Evolutionary conservation across 2,329 filamentous ascomycete species (phyloP), one percentile per base, ranked within the genome.

Genomic region (Thermoascus crustaceus): DNA sequence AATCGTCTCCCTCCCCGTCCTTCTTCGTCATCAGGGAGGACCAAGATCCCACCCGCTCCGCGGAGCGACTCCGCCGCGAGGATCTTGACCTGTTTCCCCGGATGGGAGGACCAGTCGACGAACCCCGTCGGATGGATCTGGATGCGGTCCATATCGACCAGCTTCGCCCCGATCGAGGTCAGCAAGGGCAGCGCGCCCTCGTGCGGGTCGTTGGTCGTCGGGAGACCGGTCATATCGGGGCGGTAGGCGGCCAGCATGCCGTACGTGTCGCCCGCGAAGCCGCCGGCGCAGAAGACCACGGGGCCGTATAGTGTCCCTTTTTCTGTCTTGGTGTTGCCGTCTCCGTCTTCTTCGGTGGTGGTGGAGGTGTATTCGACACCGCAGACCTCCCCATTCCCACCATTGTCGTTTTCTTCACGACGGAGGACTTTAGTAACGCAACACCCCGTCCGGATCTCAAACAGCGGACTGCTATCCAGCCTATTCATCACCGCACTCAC

Each of bases 111-210:
- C 0, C 70, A 69, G 42, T 80, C 75, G 4, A 81, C 61, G 47
- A 82, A 81, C 0, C 75, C 75, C 0, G 77, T 80, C 2, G 78
- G 77, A 43, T 82, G 78, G 4, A 81, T 66, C 52, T 82, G 78
- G 2, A 82, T 75, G 11, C 55, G 46, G 0, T 66, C 60, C 66
- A 69, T 69, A 41, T 70, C 66, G 2, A 67, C 38, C 8, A 68
- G 35, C 22, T 58, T 52, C 0, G 64, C 66, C 0, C 66, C 66
- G 0, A 63, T 34, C 2, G 41, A 49, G 2, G 56, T 58, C 4
- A 71, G 52, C 1, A 71, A 46, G 1, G 51, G 42, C 37, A 78
- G 74, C 2, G 73, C 64, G 0, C 72, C 75, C 0, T 75, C 70
- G 0, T 71, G 58, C 1, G 72, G 66, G 8, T 80, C 75, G 44